Evolutionary conservation across 441 rosid genomes (phyloP), one percentile per base, ranked within the genome.

Genomic region (Syzygium syzygioides): DNA sequence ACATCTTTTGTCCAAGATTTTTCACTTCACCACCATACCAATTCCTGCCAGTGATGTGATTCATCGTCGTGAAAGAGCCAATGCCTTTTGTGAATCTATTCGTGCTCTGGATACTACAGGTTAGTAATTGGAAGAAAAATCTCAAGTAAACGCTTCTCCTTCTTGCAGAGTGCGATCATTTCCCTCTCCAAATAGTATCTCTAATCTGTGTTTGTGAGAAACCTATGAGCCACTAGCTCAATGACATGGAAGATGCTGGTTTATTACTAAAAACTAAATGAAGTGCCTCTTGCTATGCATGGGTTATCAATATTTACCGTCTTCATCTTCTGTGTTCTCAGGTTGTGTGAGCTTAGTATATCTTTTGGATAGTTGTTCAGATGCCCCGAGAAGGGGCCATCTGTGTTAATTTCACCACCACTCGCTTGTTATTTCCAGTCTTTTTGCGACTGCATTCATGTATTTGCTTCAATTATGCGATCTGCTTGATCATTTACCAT

Each of bases 31-130:
- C 87, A 89, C 96, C 59, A 86, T 86, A 87, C 95, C 99, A 76
- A 79, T 92, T 93, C 90, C 99, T 92, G 91, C 95, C 55, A 93
- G 91, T 92, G 98, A 98, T 64, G 93, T 95, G 68, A 91, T 86
- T 87, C 97, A 92, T 85, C 97, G 98, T 28, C 96, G 97, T 28
- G 98, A 98, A 92, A 95, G 98, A 93, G 98, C 98, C 87, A 94
- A 98, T 89, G 98, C 98, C 20, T 97, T 94, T 92, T 97, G 99
- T 76, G 99, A 98, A 94, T 92, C 99, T 87, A 95, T 97, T 54
- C 99, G 99, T 88, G 99, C 99, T 66, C 94, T 98, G 86, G 99
- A 98, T 91, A 98, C 98, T 90, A 94, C 99, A 90, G 99, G 99
- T 98, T 88, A 91, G 91, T 23, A 18, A 18, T 76, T 85, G 86